Conservation (phyloP, 176 grass and related monocot species). For the Avena insularis region DNA sequence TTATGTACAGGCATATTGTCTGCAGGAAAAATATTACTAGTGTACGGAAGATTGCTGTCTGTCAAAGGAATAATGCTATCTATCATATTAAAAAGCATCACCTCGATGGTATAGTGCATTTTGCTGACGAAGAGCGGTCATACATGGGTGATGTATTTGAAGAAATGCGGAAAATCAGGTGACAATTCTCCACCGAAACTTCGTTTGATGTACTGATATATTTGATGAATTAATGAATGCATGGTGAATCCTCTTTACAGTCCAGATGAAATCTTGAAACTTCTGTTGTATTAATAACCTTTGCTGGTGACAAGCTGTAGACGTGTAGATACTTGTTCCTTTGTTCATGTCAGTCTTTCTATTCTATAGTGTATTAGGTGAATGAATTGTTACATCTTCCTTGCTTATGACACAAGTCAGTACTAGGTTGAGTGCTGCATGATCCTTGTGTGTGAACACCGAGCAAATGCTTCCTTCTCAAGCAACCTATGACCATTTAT, state of each 20-base stretch:
- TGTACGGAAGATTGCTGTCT: conserved; percentile 66
- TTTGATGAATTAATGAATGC: not conserved
- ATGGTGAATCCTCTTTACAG: not conserved
- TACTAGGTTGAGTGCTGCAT: conserved; percentile 36
- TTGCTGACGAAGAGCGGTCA: conserved; percentile 83
- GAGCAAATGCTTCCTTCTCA: not conserved
- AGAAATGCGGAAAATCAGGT: conserved; percentile 94
- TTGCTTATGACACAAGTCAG: conserved; percentile 38
- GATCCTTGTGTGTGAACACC: conserved; percentile 24
- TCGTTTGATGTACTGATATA: not conserved
- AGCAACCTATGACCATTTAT: not conserved
- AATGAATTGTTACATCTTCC: conserved; percentile 40
- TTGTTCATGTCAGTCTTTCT: not conserved
- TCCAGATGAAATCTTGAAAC: not conserved
- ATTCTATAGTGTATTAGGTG: conserved; percentile 29
- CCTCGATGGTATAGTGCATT: conserved; percentile 96
- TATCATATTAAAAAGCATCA: conserved; percentile 91
- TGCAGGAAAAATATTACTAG: conserved; percentile 79
- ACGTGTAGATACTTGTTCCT: not conserved
- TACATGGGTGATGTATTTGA: conserved; percentile 83
- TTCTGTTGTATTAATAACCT: not conserved
- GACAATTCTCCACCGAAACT: conserved; percentile 2
- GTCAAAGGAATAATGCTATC: conserved; percentile 85
- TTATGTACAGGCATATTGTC: conserved; percentile 94
- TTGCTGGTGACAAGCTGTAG: not conserved